Conservation (phyloP, 257 asterid species). For the Mentha longifolia region DNA sequence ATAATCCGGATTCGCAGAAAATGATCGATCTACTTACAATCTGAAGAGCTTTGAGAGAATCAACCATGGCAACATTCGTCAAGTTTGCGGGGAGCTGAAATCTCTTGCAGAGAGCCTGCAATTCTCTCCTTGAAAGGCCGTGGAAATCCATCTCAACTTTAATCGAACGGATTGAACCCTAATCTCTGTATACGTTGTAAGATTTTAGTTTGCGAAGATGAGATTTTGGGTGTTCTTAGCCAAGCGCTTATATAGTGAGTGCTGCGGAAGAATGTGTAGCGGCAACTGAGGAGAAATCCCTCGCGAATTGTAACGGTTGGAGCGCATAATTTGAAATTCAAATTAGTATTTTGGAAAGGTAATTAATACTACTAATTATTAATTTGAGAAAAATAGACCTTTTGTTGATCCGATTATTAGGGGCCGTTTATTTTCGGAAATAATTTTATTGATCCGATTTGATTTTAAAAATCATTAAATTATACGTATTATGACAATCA, state of each 20-base stretch:
- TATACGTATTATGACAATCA: no score
- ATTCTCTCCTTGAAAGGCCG: slow-evolving; percentile 64
- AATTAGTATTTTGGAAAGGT: slow-evolving; percentile 14
- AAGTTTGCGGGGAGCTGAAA: slow-evolving; percentile 71
- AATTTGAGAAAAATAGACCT: not conserved
- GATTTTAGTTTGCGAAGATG: not conserved
- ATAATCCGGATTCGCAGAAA: not conserved
- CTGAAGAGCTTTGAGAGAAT: slow-evolving; percentile 62
- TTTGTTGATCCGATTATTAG: no score
- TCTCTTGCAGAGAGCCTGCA: slow-evolving; percentile 78
- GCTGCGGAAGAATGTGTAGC: slow-evolving; percentile 20
- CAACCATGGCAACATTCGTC: slow-evolving; percentile 69
- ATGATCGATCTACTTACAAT: slow-evolving; percentile 43
- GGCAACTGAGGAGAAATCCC: slow-evolving; percentile 31
- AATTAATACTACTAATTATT: no score
- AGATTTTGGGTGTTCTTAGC: not conserved
- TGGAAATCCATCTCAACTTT: slow-evolving; percentile 58
- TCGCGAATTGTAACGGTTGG: slow-evolving; percentile 53
- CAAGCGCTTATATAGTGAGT: slow-evolving; percentile 33
- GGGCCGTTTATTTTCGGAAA: not conserved
- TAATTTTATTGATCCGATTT: not conserved
- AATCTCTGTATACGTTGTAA: no score
- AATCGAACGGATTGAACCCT: not conserved
- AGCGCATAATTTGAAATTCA: slow-evolving; percentile 47
- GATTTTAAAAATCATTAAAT: no score